Conservation (phyloP, 2,329 filamentous ascomycete genomes). For the Aschersonia sp. region DNA sequence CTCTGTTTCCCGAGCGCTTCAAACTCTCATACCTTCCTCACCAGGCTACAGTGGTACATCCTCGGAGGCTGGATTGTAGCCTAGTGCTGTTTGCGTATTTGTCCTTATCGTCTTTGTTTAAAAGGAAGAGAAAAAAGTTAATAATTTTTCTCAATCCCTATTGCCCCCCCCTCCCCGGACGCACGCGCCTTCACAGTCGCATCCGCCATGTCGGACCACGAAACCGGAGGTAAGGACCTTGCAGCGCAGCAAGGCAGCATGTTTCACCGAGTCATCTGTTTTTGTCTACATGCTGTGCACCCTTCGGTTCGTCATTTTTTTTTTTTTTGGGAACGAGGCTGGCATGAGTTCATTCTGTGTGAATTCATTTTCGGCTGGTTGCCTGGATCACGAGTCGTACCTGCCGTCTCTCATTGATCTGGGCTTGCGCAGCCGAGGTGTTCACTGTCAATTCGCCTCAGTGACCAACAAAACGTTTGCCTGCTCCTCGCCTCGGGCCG, state of each 20-base stretch:
- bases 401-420: background rate
- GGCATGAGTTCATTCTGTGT: background rate
- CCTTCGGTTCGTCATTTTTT: background rate
- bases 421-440: background rate
- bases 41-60: no score
- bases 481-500: background rate
- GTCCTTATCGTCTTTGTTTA: no score
- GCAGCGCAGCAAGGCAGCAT: background rate
- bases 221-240: conserved; percentile 41
- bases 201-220: conserved; percentile 45
- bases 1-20: no score
- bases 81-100: no score
- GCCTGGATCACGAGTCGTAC: background rate
- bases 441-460: background rate
- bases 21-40: no score
- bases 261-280: background rate
- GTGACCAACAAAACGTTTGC: background rate
- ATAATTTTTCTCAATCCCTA: background rate
- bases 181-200: background rate
- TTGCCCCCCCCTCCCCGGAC: background rate
- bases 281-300: background rate
- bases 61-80: no score
- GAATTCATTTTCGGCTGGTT: background rate
- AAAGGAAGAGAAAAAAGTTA: background rate
- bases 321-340: background rate